Evolutionary conservation across 768 basidiomycete species (phyloP), one percentile per base, ranked within the genome.

Genomic region (Lactifluus hygrophoroides): DNA sequence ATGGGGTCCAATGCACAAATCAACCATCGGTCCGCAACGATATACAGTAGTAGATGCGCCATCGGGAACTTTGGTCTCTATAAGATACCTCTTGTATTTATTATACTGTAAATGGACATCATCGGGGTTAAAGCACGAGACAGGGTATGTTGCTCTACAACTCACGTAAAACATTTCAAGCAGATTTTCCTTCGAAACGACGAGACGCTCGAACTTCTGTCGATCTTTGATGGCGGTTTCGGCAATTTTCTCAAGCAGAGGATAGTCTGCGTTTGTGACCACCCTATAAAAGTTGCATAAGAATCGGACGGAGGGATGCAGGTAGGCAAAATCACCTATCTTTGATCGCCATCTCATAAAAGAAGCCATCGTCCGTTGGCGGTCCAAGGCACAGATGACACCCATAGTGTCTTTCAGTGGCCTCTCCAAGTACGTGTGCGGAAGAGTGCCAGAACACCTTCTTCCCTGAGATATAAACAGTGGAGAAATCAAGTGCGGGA

Each of bases 391-490:
- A 96, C 14, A 99, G 79, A 76, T 96, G 94, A 70, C 94, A 96
- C 40, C 94, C 95, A 70, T 97, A 95, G 70, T 96, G 93, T 53
- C 89, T 82, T 73, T 99, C 96, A 42, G 93, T 84, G 54, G 95
- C 89, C 73, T 99, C 96, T 45, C 96, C 96, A 17, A 99, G 80
- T 56, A 98, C 93, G 73, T 98, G 96, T 0, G 96, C 96, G 25
- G 94, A 97, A 17, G 96, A 98, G 71, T 98, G 96, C 96, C 96
- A 99, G 77, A 98, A 99, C 8, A 99, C 96, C 66, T 86, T 88
- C 73, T 97, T 94, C 59, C 95, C 94, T 85, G 71, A 53, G 48
- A 51, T 23, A 37, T n/a, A 51, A 42, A 42, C 42, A 14, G 43
- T 43, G 48, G 28, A 34, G 44, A 19, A 27, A 10, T 19, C 27